A percentile compares a stretch with the other conserved stretches of the same genome.
Conservation (phyloP, 495 filamentous ascomycete species). For the Cenococcum geophilum region DNA sequence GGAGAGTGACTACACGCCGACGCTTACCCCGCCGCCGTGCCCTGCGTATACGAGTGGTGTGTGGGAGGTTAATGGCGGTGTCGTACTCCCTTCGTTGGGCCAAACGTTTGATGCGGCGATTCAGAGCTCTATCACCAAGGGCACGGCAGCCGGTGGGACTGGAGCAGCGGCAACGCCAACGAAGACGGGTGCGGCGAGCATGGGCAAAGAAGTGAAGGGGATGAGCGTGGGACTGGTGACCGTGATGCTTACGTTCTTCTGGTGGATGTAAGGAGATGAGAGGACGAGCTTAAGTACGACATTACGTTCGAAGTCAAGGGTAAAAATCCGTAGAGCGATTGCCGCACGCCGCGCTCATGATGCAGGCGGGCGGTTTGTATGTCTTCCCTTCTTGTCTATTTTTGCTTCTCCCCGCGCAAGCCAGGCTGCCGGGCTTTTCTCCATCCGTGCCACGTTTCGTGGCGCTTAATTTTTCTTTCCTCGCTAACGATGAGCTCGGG, state of each 20-base stretch:
- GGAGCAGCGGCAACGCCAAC: conserved; percentile 9
- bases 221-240: conserved; percentile 23
- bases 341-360: too few species aligned
- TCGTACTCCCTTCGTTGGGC: conserved; percentile 62
- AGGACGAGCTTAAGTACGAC: too few species aligned
- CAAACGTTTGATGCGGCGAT: conserved; percentile 35
- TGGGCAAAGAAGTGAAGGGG: conserved; percentile 16
- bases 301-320: too few species aligned
- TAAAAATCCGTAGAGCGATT: too few species aligned
- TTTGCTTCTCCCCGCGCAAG: too few species aligned
- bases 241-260: conserved; percentile 23
- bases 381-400: too few species aligned
- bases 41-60: conserved; percentile 60
- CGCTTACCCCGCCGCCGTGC: conserved; percentile 60
- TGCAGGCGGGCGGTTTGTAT: too few species aligned
- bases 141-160: background rate
- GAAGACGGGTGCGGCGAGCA: conserved; percentile 20
- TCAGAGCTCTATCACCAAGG: conserved; percentile 10
- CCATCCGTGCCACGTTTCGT: too few species aligned
- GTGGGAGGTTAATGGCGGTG: conserved; percentile 67
- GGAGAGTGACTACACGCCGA: conserved; percentile 56
- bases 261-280: conserved; percentile 22
- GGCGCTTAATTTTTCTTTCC: too few species aligned
- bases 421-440: too few species aligned
- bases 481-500: too few species aligned